Evolutionary conservation across 768 basidiomycete species (phyloP).

Genomic region (Pleurotus platypus): DNA sequence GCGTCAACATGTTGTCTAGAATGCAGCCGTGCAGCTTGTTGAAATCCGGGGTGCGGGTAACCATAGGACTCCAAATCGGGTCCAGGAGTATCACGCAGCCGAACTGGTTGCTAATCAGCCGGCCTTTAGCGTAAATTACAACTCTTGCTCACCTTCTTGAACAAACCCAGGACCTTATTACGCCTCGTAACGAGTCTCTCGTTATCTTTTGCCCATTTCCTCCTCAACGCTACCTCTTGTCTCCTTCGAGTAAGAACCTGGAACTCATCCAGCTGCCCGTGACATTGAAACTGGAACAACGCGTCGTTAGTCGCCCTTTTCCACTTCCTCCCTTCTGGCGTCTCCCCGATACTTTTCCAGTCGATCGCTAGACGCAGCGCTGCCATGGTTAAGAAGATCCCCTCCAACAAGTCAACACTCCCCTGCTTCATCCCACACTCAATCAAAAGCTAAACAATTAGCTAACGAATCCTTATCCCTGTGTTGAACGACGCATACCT

Average conservation of each 20-base stretch:
- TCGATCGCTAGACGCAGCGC: background rate
- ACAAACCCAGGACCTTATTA: background rate
- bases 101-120: background rate
- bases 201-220: background rate
- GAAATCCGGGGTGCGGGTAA: background rate
- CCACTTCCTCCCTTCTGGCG: background rate
- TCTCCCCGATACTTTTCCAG: background rate
- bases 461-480: too few species aligned
- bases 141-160: background rate
- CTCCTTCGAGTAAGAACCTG: background rate
- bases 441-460: too few species aligned
- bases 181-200: background rate
- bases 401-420: too few species aligned
- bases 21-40: background rate
- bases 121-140: background rate
- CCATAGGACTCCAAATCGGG: background rate
- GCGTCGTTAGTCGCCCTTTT: background rate
- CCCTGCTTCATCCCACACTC: too few species aligned
- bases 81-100: background rate
- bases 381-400: background rate
- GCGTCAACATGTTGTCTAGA: background rate
- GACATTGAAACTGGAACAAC: background rate
- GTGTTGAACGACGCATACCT: too few species aligned
- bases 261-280: background rate
- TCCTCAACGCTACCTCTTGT: background rate